phyloP scores from a whole-genome alignment of 768 basidiomycete genomes.

The Leccinellum rugosiceps region DNA sequence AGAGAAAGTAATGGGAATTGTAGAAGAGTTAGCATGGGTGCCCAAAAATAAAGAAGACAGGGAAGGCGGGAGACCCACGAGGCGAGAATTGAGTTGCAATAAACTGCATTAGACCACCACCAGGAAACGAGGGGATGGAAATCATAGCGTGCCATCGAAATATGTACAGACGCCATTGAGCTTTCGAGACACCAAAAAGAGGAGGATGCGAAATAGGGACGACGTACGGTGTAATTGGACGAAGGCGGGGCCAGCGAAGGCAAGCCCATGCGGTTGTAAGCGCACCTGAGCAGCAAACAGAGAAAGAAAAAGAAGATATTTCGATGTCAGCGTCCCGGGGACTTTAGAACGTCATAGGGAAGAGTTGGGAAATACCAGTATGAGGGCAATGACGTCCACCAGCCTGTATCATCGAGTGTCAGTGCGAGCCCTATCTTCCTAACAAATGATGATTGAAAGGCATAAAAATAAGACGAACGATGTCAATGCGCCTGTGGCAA shows the following conservation, averaged over 20 bases:
- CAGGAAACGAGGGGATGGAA: too few species aligned
- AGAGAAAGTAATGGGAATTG: neutral
- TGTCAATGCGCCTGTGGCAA: constrained; percentile 28
- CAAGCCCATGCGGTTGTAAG: constrained; percentile 10
- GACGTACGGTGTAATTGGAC: constrained; percentile 26
- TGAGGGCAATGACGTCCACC: constrained; percentile 23
- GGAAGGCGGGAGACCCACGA: neutral
- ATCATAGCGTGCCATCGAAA: too few species aligned
- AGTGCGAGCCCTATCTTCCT: neutral
- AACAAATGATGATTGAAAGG: neutral
- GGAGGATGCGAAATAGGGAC: too few species aligned
- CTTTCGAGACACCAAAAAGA: neutral
- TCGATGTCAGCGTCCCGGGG: neutral
- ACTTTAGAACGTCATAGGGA: neutral
- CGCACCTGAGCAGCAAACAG: constrained; percentile 9
- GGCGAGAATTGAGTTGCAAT: too few species aligned
- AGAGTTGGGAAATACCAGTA: constrained; percentile 13
- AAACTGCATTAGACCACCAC: too few species aligned
- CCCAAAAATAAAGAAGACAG: neutral
- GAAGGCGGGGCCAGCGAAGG: constrained; percentile 19
- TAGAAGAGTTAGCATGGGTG: neutral
- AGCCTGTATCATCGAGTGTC: constrained; percentile 9
- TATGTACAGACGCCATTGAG: too few species aligned
- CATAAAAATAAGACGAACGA: constrained; percentile 11
- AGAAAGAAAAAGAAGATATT: too few species aligned